Conservation (phyloP, 805 yeast genomes). For the Saccharomycopsis malanga region DNA sequence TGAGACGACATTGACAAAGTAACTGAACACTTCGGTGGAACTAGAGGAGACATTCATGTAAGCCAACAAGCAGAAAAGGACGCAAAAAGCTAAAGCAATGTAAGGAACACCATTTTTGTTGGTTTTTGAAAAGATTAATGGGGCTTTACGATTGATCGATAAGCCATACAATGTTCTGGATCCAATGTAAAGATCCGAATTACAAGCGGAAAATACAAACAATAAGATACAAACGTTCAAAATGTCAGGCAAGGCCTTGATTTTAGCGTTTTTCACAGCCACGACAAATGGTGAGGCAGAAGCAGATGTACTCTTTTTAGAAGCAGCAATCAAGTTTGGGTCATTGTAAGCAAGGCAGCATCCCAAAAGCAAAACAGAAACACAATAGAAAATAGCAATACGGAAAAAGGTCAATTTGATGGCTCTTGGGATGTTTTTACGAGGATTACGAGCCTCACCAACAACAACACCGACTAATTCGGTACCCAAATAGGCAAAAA, state of each 20-base stretch:
- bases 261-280: constrained; percentile 58
- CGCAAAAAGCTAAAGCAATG: constrained; percentile 38
- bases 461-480: constrained; percentile 71
- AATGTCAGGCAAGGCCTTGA: constrained; percentile 54
- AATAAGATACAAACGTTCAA: constrained; percentile 62
- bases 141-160: constrained; percentile 69
- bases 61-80: constrained; percentile 54
- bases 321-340: constrained; percentile 38
- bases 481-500: constrained; percentile 69
- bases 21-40: constrained; percentile 51
- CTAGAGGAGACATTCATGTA: constrained; percentile 59
- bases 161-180: constrained; percentile 58
- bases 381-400: constrained; percentile 61
- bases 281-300: constrained; percentile 77
- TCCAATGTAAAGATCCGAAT: constrained; percentile 62
- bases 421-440: constrained; percentile 60
- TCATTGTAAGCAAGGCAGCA: constrained; percentile 63
- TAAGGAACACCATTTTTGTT: constrained; percentile 66
- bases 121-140: constrained; percentile 55
- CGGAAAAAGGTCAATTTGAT: constrained; percentile 81
- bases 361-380: constrained; percentile 48
- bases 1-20: constrained; percentile 71
- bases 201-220: constrained; percentile 64
- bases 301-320: constrained; percentile 42
- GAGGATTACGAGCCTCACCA: constrained; percentile 66